phyloP scores from a whole-genome alignment of 495 filamentous ascomycete genomes.

The Penicillium alfredii region DNA sequence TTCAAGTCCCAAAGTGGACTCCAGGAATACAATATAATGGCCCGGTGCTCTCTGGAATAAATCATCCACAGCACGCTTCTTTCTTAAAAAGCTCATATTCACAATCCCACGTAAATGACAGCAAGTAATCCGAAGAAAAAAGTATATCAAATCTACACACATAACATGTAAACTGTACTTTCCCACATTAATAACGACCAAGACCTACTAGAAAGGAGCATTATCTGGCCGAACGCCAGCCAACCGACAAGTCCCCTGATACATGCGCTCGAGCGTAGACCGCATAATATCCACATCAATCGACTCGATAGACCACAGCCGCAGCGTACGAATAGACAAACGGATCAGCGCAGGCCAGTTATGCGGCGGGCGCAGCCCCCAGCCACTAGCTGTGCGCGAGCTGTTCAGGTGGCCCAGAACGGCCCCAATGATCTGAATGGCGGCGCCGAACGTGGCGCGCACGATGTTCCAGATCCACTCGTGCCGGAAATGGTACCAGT shows the following conservation, averaged over 20 bases:
- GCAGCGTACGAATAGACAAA: constrained; percentile 17
- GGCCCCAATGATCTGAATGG: constrained; percentile 18
- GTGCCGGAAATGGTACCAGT: constrained; percentile 24
- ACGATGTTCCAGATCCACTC: constrained; percentile 23
- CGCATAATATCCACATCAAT: constrained; percentile 23
- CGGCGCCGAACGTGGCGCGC: constrained; percentile 13
- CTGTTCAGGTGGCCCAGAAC: constrained; percentile 12
- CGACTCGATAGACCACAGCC: constrained; percentile 16
- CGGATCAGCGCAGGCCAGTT: constrained; percentile 21
- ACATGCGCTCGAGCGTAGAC: constrained; percentile 21
- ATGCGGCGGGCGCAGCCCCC: constrained; percentile 9
- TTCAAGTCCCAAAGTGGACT: too few relatives aligned
- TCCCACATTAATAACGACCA: too few relatives aligned
- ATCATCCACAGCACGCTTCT: too few relatives aligned
- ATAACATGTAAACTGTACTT: too few relatives aligned
- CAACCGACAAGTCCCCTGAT: constrained; percentile 20
- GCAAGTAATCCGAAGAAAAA: too few relatives aligned
- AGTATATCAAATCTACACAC: too few relatives aligned
- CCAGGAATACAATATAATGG: too few relatives aligned
- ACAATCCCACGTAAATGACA: too few relatives aligned
- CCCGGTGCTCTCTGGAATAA: too few relatives aligned
- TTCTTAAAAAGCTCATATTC: too few relatives aligned
- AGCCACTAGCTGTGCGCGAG: constrained; percentile 3
- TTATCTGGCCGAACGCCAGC: constrained; percentile 11
- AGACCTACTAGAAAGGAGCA: too few relatives aligned